Percentiles rank a stretch among this genome's conserved stretches.
phyloP scores from a whole-genome alignment of 2,329 filamentous ascomycete genomes.

The Apiospora sp. region DNA sequence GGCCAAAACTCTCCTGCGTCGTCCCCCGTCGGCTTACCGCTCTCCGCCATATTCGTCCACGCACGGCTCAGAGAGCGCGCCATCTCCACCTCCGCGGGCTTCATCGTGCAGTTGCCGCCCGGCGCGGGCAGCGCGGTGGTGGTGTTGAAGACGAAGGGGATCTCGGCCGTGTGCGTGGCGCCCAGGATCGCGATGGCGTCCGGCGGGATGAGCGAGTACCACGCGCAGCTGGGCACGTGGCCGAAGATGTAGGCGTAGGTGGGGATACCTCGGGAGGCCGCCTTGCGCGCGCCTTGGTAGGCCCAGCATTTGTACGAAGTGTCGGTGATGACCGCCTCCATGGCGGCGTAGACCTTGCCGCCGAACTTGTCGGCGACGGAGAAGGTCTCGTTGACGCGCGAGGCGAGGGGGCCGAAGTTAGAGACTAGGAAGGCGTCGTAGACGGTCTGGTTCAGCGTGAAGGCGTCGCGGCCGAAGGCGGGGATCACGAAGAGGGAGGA shows the following conservation, averaged over 20 bases:
- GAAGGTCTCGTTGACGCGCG: conserved; percentile 36
- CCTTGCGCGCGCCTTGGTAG: conserved; percentile 30
- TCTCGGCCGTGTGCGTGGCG: conserved; percentile 39
- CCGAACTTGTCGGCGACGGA: conserved; percentile 32
- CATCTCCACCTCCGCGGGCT: conserved; percentile 32
- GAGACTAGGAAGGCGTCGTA: conserved; percentile 39
- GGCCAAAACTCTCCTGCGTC: conserved; percentile 31
- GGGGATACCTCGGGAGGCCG: conserved; percentile 32
- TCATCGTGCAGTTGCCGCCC: conserved; percentile 37
- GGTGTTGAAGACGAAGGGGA: conserved; percentile 42
- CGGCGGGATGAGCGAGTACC: conserved; percentile 32
- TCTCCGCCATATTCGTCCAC: conserved; percentile 39
- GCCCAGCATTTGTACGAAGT: conserved; percentile 35
- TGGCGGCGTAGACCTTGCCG: conserved; percentile 31
- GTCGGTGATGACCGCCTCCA: conserved; percentile 32
- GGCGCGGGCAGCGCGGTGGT: conserved; percentile 35
- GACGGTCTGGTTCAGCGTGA: conserved; percentile 31
- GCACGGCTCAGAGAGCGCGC: conserved; percentile 35
- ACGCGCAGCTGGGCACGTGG: conserved; percentile 36
- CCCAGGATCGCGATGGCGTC: conserved; percentile 32
- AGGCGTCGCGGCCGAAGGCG: conserved; percentile 29
- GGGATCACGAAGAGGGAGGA: conserved; percentile 38
- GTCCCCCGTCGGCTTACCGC: conserved; percentile 30
- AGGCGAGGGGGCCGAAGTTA: conserved; percentile 38
- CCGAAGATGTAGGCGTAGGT: conserved; percentile 37